A percentile compares a stretch with the other conserved stretches of the same genome.
These are phyloP conservation scores for Tricholoma sp. DNA, from an alignment of 768 basidiomycete genomes.

Conservation along the genomic window DNA sequence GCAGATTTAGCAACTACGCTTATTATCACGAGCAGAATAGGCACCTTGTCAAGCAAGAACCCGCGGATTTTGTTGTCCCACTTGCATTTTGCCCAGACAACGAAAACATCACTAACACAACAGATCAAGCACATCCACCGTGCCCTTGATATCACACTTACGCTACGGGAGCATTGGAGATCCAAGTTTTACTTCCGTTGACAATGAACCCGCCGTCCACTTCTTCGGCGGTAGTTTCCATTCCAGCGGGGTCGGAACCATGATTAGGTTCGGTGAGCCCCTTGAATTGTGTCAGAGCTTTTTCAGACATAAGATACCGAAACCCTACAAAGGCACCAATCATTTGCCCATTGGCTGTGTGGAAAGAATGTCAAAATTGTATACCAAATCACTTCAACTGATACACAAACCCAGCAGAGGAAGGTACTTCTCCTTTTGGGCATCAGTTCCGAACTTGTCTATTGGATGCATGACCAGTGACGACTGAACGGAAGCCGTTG, in stretches of 20 bases:
- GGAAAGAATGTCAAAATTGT: background rate
- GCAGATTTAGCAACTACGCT: background rate
- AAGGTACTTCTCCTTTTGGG: slow-evolving; percentile 88
- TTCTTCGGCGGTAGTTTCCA: slow-evolving; percentile 91
- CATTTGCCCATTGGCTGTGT: slow-evolving; percentile 73
- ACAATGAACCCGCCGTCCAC: slow-evolving; percentile 79
- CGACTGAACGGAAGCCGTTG: slow-evolving; percentile 91
- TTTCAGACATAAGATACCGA: slow-evolving; percentile 1
- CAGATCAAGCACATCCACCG: slow-evolving; percentile 5
- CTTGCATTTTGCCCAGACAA: slow-evolving; percentile 92
- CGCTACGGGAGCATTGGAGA: slow-evolving; percentile 90
- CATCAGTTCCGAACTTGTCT: slow-evolving; percentile 81
- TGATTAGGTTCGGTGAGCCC: slow-evolving; percentile 96
- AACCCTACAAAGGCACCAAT: slow-evolving; percentile 88
- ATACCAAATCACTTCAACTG: no score
- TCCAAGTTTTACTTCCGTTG: slow-evolving; percentile 97
- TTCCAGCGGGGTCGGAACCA: slow-evolving; percentile 95
- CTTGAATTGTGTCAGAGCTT: slow-evolving; percentile 31
- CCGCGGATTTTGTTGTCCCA: slow-evolving; percentile 92
- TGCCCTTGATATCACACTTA: slow-evolving; percentile 30
- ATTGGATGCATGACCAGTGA: slow-evolving; percentile 97
- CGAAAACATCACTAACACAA: slow-evolving; percentile 68
- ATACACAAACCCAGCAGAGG: slow-evolving; percentile 62
- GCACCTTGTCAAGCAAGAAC: slow-evolving; percentile 83
- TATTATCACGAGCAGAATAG: background rate